Percentiles rank a stretch among this genome's conserved stretches.
These are phyloP conservation scores for Neoboletus magnificus DNA, from an alignment of 768 basidiomycete genomes.

Conservation along the genomic window DNA sequence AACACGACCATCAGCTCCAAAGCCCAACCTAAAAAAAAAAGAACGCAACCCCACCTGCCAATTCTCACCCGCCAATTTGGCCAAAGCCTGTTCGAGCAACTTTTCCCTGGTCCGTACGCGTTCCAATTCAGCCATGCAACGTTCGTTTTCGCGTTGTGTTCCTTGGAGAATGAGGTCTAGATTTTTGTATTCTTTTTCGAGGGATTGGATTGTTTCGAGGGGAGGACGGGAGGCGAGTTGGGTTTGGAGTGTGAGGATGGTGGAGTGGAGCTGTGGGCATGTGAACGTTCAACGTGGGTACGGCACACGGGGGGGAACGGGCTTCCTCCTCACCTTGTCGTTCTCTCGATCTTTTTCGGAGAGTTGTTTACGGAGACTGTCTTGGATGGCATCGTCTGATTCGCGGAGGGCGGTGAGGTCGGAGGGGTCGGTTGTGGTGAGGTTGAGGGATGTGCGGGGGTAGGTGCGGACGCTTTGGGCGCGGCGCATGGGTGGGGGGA, in stretches of 20 bases:
- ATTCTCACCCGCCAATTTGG: slow-evolving; percentile 70
- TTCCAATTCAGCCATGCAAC: slow-evolving; percentile 79
- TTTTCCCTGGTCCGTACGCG: slow-evolving; percentile 70
- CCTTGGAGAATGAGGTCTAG: slow-evolving; percentile 74
- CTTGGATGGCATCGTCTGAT: slow-evolving; percentile 51
- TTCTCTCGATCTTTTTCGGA: slow-evolving; percentile 68
- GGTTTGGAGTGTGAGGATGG: slow-evolving; percentile 59
- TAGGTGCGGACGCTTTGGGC: slow-evolving; percentile 62
- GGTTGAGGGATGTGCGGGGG: slow-evolving; percentile 45
- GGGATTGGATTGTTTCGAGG: slow-evolving; percentile 57
- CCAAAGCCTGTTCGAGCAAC: slow-evolving; percentile 68
- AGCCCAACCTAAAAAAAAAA: neutral
- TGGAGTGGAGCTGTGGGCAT: slow-evolving; percentile 59
- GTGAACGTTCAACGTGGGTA: too few relatives aligned
- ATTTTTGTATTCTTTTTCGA: slow-evolving; percentile 72
- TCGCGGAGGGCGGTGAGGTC: slow-evolving; percentile 63
- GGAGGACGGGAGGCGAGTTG: slow-evolving; percentile 69
- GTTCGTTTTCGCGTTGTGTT: slow-evolving; percentile 82
- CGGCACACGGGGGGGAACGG: neutral
- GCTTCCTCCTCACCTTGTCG: slow-evolving; percentile 63
- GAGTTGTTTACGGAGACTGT: slow-evolving; percentile 58
- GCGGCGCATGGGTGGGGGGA: slow-evolving; percentile 43
- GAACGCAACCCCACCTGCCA: slow-evolving; percentile 86
- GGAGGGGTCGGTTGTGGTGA: slow-evolving; percentile 34
- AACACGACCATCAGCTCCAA: neutral